phyloP scores from a whole-genome alignment of 2,329 filamentous ascomycete species.

The Verticillium klebahnii region DNA sequence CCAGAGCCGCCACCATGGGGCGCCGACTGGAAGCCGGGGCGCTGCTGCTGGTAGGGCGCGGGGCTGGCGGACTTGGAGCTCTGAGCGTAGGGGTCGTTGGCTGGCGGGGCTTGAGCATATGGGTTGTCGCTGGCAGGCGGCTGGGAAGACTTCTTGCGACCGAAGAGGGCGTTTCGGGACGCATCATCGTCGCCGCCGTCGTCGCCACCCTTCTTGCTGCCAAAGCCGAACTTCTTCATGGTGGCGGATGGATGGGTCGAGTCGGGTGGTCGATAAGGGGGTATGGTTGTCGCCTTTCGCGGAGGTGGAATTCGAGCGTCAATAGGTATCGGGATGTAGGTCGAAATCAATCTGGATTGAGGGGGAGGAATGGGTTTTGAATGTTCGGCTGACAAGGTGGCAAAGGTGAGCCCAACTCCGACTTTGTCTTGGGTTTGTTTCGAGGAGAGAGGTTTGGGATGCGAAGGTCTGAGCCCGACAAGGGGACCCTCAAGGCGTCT shows the following conservation, averaged over 20 bases:
- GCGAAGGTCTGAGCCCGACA: conserved; percentile 1
- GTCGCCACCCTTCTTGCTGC: conserved; percentile 52
- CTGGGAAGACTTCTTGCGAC: conserved; percentile 46
- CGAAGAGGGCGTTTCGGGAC: conserved; percentile 47
- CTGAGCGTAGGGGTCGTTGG: conserved; percentile 50
- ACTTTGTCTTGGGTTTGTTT: conserved; percentile 15
- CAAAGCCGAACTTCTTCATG: conserved; percentile 59
- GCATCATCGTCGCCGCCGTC: conserved; percentile 45
- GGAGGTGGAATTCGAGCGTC: background rate
- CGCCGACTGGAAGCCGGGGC: conserved; percentile 17
- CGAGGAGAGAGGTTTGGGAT: conserved; percentile 6
- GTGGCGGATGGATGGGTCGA: conserved; percentile 12
- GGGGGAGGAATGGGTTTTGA: background rate
- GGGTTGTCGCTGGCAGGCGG: conserved; percentile 47
- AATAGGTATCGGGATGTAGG: background rate
- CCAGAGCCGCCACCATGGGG: conserved; percentile 20
- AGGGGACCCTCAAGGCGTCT: background rate
- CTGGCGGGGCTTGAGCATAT: conserved; percentile 46
- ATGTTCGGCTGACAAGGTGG: conserved; percentile 8
- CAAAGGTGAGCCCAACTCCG: conserved; percentile 9
- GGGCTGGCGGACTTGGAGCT: conserved; percentile 39
- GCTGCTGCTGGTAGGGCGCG: conserved; percentile 35
- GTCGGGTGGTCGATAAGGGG: background rate
- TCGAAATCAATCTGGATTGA: background rate
- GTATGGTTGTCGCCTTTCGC: background rate